These are phyloP conservation scores for Blastocystis sp. DNA, from an alignment of 352 stramenopile genomes.

Conservation along the genomic window DNA sequence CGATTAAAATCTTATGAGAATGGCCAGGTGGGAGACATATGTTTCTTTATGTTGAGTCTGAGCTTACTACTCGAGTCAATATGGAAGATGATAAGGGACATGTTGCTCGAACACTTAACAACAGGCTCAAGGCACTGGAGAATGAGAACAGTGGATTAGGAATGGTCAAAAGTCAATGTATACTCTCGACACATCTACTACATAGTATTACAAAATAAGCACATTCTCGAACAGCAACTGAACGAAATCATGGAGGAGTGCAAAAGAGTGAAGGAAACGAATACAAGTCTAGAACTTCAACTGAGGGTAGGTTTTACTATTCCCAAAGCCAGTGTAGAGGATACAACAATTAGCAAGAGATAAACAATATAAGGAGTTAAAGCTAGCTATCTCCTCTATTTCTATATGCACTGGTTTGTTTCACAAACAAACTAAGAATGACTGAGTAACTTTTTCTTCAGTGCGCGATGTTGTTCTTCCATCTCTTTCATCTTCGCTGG, in stretches of 20 bases:
- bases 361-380: slow-evolving; percentile 29
- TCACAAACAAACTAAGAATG: background rate
- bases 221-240: slow-evolving; percentile 56
- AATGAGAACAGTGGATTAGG: slow-evolving; percentile 16
- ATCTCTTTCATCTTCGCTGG: slow-evolving; percentile 47
- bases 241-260: slow-evolving; percentile 46
- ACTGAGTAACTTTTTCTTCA: background rate
- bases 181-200: background rate
- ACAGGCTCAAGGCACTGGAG: background rate
- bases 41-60: background rate
- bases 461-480: slow-evolving; percentile 8
- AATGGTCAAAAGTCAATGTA: slow-evolving; percentile 54
- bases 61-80: background rate
- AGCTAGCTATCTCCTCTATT: background rate
- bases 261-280: background rate
- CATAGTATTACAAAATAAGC: slow-evolving; percentile 52
- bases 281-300: slow-evolving; percentile 10
- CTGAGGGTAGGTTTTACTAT: background rate
- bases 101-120: background rate
- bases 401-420: background rate
- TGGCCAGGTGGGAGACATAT: background rate
- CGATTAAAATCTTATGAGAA: background rate
- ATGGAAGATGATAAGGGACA: background rate
- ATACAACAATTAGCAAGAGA: slow-evolving; percentile 4
- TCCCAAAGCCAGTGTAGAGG: background rate